These are phyloP conservation scores for Nicotiana attenuata DNA, from an alignment of 257 asterid species.

Conservation along the genomic window DNA sequence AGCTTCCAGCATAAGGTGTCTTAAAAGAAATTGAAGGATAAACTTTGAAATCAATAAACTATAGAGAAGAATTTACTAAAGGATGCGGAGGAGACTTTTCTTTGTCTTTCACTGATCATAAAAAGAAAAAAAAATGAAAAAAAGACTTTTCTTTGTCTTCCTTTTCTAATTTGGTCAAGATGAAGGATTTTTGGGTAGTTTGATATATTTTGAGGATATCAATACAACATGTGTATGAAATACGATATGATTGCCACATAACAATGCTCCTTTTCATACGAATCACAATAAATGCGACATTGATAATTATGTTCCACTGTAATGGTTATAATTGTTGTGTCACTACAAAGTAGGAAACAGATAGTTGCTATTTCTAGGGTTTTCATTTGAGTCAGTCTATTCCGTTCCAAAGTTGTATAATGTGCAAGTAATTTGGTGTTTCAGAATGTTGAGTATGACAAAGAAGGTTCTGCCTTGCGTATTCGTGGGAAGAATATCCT, in stretches of 20 bases:
- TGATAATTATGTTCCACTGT: neutral
- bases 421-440: slow-evolving; percentile 2
- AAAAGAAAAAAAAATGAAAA: too few species aligned
- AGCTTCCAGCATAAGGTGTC: neutral
- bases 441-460: slow-evolving; percentile 84
- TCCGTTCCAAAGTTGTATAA: neutral
- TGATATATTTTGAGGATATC: neutral
- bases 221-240: neutral
- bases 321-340: neutral
- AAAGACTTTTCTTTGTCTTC: neutral
- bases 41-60: neutral
- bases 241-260: neutral
- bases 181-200: neutral
- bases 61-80: neutral
- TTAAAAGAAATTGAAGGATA: neutral
- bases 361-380: neutral
- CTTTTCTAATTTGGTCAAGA: neutral
- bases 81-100: neutral
- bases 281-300: neutral
- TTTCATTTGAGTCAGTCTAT: neutral
- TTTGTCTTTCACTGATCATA: neutral
- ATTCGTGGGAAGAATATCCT: slow-evolving; percentile 87
- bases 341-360: neutral
- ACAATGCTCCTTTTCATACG: neutral
- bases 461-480: slow-evolving; percentile 89